phyloP scores from a whole-genome alignment of 192 early-diverging fungal species.

The Backusella australiensis region DNA sequence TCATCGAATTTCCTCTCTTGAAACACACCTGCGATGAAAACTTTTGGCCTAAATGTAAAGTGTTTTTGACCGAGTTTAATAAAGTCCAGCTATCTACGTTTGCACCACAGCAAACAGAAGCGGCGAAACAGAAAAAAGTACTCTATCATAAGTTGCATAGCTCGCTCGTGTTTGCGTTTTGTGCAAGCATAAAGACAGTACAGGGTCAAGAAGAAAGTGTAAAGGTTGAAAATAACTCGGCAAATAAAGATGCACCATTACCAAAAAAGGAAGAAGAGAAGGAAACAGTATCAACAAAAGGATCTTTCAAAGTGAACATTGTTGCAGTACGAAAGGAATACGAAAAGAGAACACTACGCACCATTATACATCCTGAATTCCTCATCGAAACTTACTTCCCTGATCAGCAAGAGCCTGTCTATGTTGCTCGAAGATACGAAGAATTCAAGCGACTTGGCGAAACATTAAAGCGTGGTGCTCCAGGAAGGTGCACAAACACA shows the following conservation, averaged over 20 bases:
- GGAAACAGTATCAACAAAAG: background rate
- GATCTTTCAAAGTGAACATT: conserved; percentile 37
- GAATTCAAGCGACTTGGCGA: conserved; percentile 38
- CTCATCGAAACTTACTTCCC: conserved; percentile 32
- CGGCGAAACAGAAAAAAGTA: conserved; percentile 17
- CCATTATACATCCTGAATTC: conserved; percentile 41
- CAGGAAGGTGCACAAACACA: conserved; percentile 28
- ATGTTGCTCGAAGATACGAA: conserved; percentile 42
- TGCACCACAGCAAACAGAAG: conserved; percentile 15
- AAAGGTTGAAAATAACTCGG: conserved; percentile 1
- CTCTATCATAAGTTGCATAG: conserved; percentile 29
- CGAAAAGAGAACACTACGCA: conserved; percentile 39
- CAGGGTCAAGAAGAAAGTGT: conserved; percentile 28
- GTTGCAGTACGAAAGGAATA: conserved; percentile 35
- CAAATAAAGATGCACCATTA: background rate
- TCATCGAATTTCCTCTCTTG: conserved; percentile 53
- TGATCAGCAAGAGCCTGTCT: conserved; percentile 4
- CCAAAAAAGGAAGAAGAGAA: background rate
- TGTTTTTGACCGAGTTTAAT: conserved; percentile 43
- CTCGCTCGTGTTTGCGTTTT: conserved; percentile 26
- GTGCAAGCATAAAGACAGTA: conserved; percentile 28
- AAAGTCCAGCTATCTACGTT: conserved; percentile 27
- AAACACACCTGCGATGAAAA: conserved; percentile 27
- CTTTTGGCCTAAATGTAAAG: conserved; percentile 48
- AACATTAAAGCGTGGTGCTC: conserved; percentile 37